A percentile compares a stretch with the other conserved stretches of the same genome.
Conservation (phyloP, 2,329 filamentous ascomycete species). For the Paecilomyces formosus region DNA sequence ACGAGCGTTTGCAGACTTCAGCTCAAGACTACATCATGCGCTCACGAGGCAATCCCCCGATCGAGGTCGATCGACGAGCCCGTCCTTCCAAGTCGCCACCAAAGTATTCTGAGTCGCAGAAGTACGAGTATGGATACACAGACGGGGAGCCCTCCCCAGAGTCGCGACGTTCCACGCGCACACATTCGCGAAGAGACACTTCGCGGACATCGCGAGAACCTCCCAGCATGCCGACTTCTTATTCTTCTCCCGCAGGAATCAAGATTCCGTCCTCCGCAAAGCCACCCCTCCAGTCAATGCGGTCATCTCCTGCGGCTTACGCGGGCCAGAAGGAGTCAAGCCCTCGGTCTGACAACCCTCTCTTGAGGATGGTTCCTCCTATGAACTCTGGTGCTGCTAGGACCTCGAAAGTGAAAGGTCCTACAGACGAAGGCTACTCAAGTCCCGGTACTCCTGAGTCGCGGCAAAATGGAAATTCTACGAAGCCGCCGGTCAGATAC, state of each 20-base stretch:
- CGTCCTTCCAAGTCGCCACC: conserved; percentile 26
- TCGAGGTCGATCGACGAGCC: conserved; percentile 17
- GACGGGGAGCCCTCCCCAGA: conserved; percentile 24
- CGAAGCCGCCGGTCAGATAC: conserved; percentile 27
- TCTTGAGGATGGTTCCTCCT: conserved; percentile 18
- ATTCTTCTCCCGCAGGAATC: conserved; percentile 21
- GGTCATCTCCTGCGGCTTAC: conserved; percentile 24
- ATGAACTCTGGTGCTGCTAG: conserved; percentile 19
- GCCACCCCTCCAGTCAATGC: conserved; percentile 22
- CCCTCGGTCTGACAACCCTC: conserved; percentile 5
- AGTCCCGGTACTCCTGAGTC: conserved; percentile 38
- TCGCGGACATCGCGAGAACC: conserved; percentile 23
- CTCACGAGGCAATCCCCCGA: conserved; percentile 16
- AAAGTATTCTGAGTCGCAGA: background rate
- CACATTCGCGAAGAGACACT: conserved; percentile 17
- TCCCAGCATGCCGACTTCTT: conserved; percentile 27
- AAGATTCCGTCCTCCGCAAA: conserved; percentile 19
- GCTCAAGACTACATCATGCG: conserved; percentile 34
- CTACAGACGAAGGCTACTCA: conserved; percentile 39
- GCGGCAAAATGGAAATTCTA: conserved; percentile 21
- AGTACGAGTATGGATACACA: conserved; percentile 18
- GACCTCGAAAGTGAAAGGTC: conserved; percentile 31
- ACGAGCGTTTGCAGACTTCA: conserved; percentile 20
- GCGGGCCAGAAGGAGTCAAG: conserved; percentile 41
- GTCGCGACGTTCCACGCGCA: conserved; percentile 19